Percentiles rank a stretch among this genome's conserved stretches.
Conservation (phyloP, 768 basidiomycete species). For the Vishniacozyma victoriae region DNA sequence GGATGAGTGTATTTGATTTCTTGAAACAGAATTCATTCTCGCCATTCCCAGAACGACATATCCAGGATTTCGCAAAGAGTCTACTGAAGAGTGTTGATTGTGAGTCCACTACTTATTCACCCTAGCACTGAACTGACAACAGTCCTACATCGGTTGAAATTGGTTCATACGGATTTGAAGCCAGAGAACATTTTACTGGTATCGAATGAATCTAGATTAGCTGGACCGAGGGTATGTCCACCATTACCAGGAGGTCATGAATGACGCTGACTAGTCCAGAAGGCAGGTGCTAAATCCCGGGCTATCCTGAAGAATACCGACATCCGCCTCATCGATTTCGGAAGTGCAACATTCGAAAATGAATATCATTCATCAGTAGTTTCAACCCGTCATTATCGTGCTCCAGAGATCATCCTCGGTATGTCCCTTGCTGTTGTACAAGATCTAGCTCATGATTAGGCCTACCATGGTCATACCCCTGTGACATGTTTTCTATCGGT, state of each 20-base stretch:
- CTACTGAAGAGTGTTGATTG: slow-evolving; percentile 88
- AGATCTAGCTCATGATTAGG: slow-evolving; percentile 53
- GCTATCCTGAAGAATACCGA: slow-evolving; percentile 59
- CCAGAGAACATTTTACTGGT: slow-evolving; percentile 97
- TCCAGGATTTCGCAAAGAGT: slow-evolving; percentile 90
- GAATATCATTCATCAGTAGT: slow-evolving; percentile 99
- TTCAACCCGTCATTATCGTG: slow-evolving; percentile 94
- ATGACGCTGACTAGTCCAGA: background rate
- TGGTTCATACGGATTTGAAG: slow-evolving; percentile 97
- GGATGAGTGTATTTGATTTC: slow-evolving; percentile 98
- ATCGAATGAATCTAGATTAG: slow-evolving; percentile 59
- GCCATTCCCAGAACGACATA: slow-evolving; percentile 92
- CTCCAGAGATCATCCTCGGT: slow-evolving; percentile 98
- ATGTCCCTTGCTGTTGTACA: slow-evolving; percentile 35
- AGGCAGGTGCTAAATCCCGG: background rate
- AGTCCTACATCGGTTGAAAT: slow-evolving; percentile 85
- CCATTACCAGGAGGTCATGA: background rate
- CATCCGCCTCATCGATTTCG: slow-evolving; percentile 95
- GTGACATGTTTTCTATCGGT: slow-evolving; percentile 96
- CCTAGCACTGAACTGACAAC: slow-evolving; percentile 3
- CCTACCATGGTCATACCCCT: slow-evolving; percentile 95
- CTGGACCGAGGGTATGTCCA: slow-evolving; percentile 38
- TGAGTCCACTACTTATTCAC: slow-evolving; percentile 51
- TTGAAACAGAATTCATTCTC: slow-evolving; percentile 96
- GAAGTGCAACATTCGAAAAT: slow-evolving; percentile 93